Conservation (phyloP, 139 green algal genomes). For the Chlamydomonas sphaeroides region DNA sequence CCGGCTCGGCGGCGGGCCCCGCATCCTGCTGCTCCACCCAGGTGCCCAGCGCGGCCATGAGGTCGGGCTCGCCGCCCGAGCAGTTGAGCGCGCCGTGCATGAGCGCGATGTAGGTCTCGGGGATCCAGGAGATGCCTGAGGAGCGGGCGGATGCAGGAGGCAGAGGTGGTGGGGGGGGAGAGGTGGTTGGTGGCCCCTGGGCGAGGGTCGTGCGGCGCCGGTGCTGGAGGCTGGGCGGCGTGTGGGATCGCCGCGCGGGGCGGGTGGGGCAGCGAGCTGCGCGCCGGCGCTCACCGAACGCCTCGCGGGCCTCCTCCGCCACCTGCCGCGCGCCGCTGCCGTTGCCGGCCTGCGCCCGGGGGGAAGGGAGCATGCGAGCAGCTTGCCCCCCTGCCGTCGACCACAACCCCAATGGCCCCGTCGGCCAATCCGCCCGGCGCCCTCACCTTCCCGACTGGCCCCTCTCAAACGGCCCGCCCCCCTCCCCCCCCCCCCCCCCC, state of each 20-base stretch:
- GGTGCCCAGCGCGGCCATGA: conserved; percentile 7
- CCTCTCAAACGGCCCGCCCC: too few relatives aligned
- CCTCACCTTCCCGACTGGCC: too few relatives aligned
- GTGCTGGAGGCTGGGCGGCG: too few relatives aligned
- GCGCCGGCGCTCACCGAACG: conserved; percentile 5
- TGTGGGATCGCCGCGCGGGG: too few relatives aligned
- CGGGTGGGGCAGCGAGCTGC: too few relatives aligned
- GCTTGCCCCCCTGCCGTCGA: too few relatives aligned
- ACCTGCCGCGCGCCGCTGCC: conserved; percentile 23
- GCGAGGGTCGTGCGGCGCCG: too few relatives aligned
- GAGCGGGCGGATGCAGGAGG: background rate
- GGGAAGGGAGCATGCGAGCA: too few relatives aligned
- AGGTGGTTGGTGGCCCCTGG: too few relatives aligned
- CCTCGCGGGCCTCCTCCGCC: conserved; percentile 16
- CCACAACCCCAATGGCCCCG: too few relatives aligned
- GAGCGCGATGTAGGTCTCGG: conserved; percentile 35
- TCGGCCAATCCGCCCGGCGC: too few relatives aligned
- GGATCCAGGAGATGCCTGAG: conserved; percentile 24
- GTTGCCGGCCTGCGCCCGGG: conserved; percentile 26
- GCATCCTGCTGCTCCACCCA: conserved; percentile 35
- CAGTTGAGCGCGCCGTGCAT: conserved; percentile 24
- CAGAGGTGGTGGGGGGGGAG: background rate
- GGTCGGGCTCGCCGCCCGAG: conserved; percentile 9
- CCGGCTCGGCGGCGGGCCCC: background rate
- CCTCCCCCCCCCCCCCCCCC: too few relatives aligned